Evolutionary conservation across 2,329 filamentous ascomycete genomes (phyloP).

Genomic region (Elsinoe perseae): DNA sequence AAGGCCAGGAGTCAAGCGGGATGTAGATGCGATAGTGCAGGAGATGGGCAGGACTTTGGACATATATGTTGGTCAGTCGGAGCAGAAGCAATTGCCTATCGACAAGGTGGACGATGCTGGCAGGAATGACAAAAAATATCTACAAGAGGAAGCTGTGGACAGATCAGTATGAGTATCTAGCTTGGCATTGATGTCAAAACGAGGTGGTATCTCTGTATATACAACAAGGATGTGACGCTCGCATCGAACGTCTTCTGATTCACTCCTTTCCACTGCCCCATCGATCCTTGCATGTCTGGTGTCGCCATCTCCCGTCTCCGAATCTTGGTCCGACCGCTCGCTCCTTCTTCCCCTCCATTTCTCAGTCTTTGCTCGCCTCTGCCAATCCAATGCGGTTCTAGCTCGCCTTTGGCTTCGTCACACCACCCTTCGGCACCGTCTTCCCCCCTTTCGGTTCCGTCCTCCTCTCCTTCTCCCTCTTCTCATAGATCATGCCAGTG

Average conservation of each 20-base stretch:
- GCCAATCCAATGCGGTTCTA: background rate
- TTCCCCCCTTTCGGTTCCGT: conserved; percentile 28
- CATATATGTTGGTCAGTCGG: background rate
- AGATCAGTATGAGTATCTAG: background rate
- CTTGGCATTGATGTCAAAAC: background rate
- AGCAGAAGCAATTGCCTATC: background rate
- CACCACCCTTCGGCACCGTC: conserved; percentile 25
- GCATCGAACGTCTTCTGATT: background rate
- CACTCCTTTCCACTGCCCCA: background rate
- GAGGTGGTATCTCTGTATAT: conserved; percentile 7
- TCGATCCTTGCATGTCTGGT: background rate
- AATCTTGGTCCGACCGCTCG: background rate
- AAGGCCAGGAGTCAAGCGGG: background rate
- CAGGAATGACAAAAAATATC: background rate
- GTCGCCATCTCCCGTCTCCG: background rate
- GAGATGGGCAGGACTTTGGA: conserved; percentile 12
- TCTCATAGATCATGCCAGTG: conserved; percentile 84
- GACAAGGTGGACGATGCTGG: background rate
- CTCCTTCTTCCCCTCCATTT: background rate
- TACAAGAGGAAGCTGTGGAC: background rate
- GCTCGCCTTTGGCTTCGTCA: conserved; percentile 19
- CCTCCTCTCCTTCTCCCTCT: conserved; percentile 55
- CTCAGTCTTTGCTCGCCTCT: background rate
- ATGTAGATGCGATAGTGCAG: background rate
- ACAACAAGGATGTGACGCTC: conserved; percentile 3